These are phyloP conservation scores for Wallacemonas sp. DNA, from an alignment of 208 protist genomes.

Conservation along the genomic window DNA sequence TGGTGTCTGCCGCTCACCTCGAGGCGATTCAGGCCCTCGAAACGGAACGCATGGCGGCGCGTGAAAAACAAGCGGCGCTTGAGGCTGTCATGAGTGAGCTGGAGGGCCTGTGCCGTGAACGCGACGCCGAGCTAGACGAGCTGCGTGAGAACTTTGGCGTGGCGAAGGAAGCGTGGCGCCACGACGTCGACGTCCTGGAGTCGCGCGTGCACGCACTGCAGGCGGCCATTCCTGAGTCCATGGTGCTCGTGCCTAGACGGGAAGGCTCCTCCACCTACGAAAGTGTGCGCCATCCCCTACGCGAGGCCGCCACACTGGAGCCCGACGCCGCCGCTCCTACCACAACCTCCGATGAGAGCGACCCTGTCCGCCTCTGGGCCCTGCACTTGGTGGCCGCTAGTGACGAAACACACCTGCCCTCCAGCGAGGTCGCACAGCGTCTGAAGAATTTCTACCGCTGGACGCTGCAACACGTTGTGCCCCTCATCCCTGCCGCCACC, in stretches of 20 bases:
- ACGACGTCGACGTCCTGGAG: constrained; percentile 52
- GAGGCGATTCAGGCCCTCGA: constrained; percentile 54
- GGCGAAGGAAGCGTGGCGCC: constrained; percentile 51
- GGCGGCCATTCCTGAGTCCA: constrained; percentile 17
- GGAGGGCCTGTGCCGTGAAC: constrained; percentile 29
- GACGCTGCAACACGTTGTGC: constrained; percentile 33
- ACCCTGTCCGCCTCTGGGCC: constrained; percentile 22
- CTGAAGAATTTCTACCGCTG: constrained; percentile 37
- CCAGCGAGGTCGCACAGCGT: constrained; percentile 14
- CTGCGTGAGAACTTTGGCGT: constrained; percentile 47
- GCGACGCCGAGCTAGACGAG: constrained; percentile 52
- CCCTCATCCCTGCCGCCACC: constrained; percentile 17
- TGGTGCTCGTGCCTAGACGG: constrained; percentile 7
- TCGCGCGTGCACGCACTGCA: constrained; percentile 52
- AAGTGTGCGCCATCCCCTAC: background rate
- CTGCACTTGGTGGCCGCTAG: constrained; percentile 17
- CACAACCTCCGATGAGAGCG: background rate
- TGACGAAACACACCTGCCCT: constrained; percentile 8
- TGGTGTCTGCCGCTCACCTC: constrained; percentile 48
- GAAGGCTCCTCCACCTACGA: background rate
- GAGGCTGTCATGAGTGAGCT: constrained; percentile 59
- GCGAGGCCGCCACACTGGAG: too few relatives aligned
- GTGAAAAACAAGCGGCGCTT: constrained; percentile 37
- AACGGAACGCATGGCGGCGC: constrained; percentile 39
- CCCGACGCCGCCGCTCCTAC: too few relatives aligned